Conservation (phyloP, 805 yeast genomes). For the Cyberlindnera euphorbiae region DNA sequence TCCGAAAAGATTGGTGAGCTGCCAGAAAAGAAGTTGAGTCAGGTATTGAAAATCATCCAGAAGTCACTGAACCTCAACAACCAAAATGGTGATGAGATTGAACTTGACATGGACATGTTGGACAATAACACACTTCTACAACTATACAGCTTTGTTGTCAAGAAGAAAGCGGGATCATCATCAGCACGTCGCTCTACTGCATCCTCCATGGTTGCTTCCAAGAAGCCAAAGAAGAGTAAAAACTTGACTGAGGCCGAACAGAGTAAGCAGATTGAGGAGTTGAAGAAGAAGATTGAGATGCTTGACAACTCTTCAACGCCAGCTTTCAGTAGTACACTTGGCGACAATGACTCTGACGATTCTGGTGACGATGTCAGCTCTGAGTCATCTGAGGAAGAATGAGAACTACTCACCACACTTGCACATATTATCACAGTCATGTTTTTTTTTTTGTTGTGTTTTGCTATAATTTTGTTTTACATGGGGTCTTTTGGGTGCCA, state of each 20-base stretch:
- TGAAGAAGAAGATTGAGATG: constrained; percentile 72
- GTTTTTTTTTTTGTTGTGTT: not conserved
- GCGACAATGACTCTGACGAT: constrained; percentile 33
- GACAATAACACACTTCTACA: constrained; percentile 80
- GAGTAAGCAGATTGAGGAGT: constrained; percentile 59
- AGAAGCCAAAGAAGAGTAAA: constrained; percentile 45
- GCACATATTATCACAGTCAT: not conserved
- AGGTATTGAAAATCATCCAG: constrained; percentile 79
- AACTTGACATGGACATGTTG: constrained; percentile 89
- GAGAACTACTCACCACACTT: constrained; percentile 6
- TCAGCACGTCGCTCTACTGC: constrained; percentile 7
- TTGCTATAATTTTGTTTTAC: not conserved
- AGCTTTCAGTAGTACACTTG: constrained; percentile 21
- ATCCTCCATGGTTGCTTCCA: constrained; percentile 7
- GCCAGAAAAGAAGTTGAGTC: constrained; percentile 75
- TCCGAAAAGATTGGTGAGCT: constrained; percentile 77
- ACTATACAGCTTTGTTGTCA: constrained; percentile 77
- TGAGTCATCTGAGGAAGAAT: constrained; percentile 72
- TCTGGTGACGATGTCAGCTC: constrained; percentile 57
- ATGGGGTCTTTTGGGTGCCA: no score
- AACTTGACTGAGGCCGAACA: constrained; percentile 64
- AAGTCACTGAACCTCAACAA: constrained; percentile 60
- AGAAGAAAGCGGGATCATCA: constrained; percentile 26
- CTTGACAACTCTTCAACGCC: constrained; percentile 37
- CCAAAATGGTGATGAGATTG: constrained; percentile 83